Percentiles rank a stretch among this genome's conserved stretches.
Conservation (phyloP, 805 yeast genomes). For the Zygosaccharomyces pseudorouxii region DNA sequence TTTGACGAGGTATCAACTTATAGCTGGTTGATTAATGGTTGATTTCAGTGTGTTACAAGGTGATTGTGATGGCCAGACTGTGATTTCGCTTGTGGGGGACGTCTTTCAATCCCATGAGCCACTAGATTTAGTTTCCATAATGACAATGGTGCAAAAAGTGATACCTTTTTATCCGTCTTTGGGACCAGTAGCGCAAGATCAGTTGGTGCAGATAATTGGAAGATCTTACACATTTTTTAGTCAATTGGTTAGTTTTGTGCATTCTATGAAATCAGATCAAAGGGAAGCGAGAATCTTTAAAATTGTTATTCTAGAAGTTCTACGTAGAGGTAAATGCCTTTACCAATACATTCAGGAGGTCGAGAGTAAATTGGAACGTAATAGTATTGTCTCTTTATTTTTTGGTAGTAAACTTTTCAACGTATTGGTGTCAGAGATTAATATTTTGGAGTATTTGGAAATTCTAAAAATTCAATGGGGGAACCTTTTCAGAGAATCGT, state of each 20-base stretch:
- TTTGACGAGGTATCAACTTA: background rate
- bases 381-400: constrained; percentile 20
- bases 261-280: constrained; percentile 10
- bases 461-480: constrained; percentile 22
- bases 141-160: constrained; percentile 9
- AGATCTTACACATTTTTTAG: constrained; percentile 17
- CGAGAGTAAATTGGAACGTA: constrained; percentile 8
- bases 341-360: constrained; percentile 11
- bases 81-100: constrained; percentile 2
- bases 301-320: constrained; percentile 14
- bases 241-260: constrained; percentile 20
- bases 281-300: constrained; percentile 16
- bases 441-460: constrained; percentile 22
- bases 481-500: constrained; percentile 10
- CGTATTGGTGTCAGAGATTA: constrained; percentile 16
- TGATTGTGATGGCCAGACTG: constrained; percentile 5
- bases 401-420: constrained; percentile 36
- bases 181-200: background rate
- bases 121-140: constrained; percentile 6
- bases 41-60: constrained; percentile 3
- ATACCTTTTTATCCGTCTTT: constrained; percentile 29
- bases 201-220: constrained; percentile 11
- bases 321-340: constrained; percentile 14
- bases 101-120: constrained; percentile 2
- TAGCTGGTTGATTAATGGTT: background rate